Percentiles rank a stretch among this genome's conserved stretches.
phyloP scores from a whole-genome alignment of 202 grass and related monocot species.

The Bolboschoenoplectus hybrid region DNA sequence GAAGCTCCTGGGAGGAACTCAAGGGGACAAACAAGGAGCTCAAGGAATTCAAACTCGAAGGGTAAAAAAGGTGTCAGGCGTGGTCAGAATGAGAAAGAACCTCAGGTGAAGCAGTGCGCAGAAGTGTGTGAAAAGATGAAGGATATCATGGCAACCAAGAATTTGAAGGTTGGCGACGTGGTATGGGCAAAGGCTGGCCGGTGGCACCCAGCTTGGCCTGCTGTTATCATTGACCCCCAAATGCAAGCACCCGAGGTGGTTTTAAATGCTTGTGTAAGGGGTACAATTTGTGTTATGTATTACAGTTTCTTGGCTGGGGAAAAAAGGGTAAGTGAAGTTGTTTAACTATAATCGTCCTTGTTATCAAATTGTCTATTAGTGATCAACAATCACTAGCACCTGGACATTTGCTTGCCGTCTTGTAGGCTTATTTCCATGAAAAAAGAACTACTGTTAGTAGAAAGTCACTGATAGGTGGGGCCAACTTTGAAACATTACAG shows the following conservation, averaged over 20 bases:
- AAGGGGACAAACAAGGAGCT: too few relatives aligned
- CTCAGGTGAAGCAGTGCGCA: background rate
- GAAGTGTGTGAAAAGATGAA: constrained; percentile 41
- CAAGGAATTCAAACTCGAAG: too few relatives aligned
- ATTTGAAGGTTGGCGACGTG: constrained; percentile 73
- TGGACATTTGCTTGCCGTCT: background rate
- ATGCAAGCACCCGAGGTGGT: constrained; percentile 61
- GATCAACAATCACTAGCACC: background rate
- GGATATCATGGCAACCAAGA: constrained; percentile 55
- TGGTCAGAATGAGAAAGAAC: too few relatives aligned
- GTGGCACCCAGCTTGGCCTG: constrained; percentile 77
- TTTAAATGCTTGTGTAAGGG: constrained; percentile 70
- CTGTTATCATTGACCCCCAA: constrained; percentile 72
- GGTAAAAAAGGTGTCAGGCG: too few relatives aligned
- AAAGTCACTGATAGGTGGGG: background rate
- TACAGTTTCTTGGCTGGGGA: constrained; percentile 53
- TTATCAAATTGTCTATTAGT: background rate
- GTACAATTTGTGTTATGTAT: constrained; percentile 82
- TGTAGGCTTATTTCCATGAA: background rate
- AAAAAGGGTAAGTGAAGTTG: constrained; percentile 52
- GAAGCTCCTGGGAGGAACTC: too few relatives aligned
- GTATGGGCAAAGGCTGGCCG: constrained; percentile 75
- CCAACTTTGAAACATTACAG: background rate
- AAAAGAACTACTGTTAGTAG: background rate
- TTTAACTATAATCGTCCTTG: background rate